Evolutionary conservation across 441 rosid species (phyloP).

Genomic region (Gossypium schwendimanii): DNA sequence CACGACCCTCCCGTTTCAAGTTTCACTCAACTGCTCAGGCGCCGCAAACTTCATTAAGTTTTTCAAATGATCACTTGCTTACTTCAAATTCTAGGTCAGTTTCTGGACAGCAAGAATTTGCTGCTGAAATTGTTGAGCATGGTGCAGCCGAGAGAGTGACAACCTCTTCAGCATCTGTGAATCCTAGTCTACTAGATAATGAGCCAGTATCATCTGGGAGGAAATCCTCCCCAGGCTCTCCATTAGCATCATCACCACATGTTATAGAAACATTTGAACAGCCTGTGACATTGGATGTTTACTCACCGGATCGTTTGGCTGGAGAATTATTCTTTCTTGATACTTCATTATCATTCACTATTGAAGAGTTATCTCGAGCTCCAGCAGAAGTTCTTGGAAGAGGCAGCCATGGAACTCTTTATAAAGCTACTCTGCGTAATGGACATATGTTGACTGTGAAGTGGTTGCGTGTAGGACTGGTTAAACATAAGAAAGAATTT

Average conservation of each 20-base stretch:
- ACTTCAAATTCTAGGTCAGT: slow-evolving; percentile 71
- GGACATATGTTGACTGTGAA: slow-evolving; percentile 87
- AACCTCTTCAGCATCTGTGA: slow-evolving; percentile 32
- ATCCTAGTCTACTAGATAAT: slow-evolving; percentile 54
- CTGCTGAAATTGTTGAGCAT: slow-evolving; percentile 61
- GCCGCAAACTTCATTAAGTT: slow-evolving; percentile 61
- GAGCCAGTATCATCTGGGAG: slow-evolving; percentile 57
- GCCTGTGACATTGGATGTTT: slow-evolving; percentile 65
- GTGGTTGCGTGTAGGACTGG: slow-evolving; percentile 90
- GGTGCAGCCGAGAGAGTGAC: slow-evolving; percentile 25
- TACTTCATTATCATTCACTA: slow-evolving; percentile 62
- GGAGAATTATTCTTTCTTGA: slow-evolving; percentile 85
- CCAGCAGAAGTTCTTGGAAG: slow-evolving; percentile 98
- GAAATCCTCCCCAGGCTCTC: slow-evolving; percentile 71
- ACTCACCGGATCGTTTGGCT: slow-evolving; percentile 86
- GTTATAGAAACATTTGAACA: slow-evolving; percentile 48
- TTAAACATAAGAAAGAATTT: slow-evolving; percentile 84
- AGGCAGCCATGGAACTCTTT: slow-evolving; percentile 92
- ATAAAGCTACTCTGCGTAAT: slow-evolving; percentile 78
- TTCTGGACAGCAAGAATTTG: slow-evolving; percentile 51
- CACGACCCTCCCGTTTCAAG: slow-evolving; percentile 58
- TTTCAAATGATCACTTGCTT: slow-evolving; percentile 85
- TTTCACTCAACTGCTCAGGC: slow-evolving; percentile 51
- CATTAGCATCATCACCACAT: slow-evolving; percentile 70
- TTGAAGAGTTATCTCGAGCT: slow-evolving; percentile 88